Percentiles rank a stretch among this genome's conserved stretches.
These are phyloP conservation scores for Trifolium fragiferum DNA, from an alignment of 306 rosid genomes.

Conservation along the genomic window DNA sequence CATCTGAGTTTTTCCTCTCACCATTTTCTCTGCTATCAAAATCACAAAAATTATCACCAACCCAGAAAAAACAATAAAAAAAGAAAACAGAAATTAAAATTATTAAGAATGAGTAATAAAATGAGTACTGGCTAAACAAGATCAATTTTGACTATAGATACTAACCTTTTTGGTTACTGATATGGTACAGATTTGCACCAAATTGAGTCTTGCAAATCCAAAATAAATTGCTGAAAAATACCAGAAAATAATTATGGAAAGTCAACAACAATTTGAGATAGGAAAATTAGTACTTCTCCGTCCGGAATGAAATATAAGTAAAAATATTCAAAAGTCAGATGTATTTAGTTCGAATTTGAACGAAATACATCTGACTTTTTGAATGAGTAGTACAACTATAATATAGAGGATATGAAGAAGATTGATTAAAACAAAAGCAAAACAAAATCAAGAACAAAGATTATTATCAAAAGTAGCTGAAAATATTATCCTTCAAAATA, in stretches of 20 bases:
- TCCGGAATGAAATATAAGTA: no score
- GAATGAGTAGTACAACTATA: background rate
- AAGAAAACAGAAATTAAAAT: background rate
- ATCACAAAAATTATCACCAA: constrained; percentile 6
- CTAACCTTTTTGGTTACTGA: no score
- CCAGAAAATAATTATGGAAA: background rate
- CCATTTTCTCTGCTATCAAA: constrained; percentile 48
- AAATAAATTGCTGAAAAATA: constrained; percentile 3
- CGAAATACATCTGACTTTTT: no score
- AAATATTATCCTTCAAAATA: background rate
- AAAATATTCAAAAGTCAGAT: no score
- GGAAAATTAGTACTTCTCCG: background rate
- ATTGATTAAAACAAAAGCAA: background rate
- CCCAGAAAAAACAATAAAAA: background rate
- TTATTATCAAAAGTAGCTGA: background rate
- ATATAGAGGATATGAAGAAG: background rate
- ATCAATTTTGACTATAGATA: no score
- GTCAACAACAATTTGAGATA: constrained; percentile 2
- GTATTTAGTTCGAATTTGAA: no score
- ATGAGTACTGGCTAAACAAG: no score
- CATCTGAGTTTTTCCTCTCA: constrained; percentile 91
- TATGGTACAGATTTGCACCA: no score
- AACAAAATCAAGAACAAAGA: background rate
- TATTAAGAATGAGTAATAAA: no score
- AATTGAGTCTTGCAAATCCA: background rate